A percentile compares a stretch with the other conserved stretches of the same genome.
phyloP scores from a whole-genome alignment of 768 basidiomycete species.

The Gymnopilus junonius region DNA sequence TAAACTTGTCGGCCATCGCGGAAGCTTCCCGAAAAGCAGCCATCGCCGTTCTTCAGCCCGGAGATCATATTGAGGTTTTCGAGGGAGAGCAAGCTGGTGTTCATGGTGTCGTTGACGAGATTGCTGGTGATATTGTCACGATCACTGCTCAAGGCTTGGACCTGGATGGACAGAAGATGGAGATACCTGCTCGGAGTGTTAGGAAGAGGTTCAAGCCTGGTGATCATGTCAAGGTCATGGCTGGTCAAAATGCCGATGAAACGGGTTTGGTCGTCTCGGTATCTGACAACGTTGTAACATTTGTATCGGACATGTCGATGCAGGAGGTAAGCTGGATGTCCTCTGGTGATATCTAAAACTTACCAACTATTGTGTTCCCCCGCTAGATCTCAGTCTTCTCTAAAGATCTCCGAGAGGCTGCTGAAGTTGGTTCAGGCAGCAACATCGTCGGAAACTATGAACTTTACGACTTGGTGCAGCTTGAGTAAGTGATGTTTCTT shows the following conservation, averaged over 20 bases:
- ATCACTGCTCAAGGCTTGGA: constrained; percentile 82
- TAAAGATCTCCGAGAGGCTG: constrained; percentile 95
- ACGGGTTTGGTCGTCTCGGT: constrained; percentile 95
- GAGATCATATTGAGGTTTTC: constrained; percentile 96
- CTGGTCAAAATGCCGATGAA: constrained; percentile 92
- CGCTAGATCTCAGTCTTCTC: constrained; percentile 92
- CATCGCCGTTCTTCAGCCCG: constrained; percentile 94
- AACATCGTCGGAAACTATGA: constrained; percentile 94
- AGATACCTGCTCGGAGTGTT: constrained; percentile 86
- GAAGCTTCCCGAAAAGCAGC: constrained; percentile 91
- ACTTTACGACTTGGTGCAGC: constrained; percentile 93
- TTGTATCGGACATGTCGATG: constrained; percentile 96
- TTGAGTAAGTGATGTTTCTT: constrained; percentile 70
- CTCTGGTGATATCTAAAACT: constrained; percentile 3
- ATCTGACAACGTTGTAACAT: constrained; percentile 89
- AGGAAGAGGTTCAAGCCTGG: constrained; percentile 96
- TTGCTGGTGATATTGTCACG: constrained; percentile 84
- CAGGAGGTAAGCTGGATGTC: constrained; percentile 66
- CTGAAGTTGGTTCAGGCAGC: constrained; percentile 92
- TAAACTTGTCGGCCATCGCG: constrained; percentile 90
- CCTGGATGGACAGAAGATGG: constrained; percentile 84
- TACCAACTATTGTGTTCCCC: constrained; percentile 1
- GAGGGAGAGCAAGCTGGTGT: constrained; percentile 96
- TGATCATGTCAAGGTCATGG: constrained; percentile 98
- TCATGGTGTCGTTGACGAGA: constrained; percentile 90